Conservation (phyloP, 2,329 filamentous ascomycete genomes). For the Fusarium lateritium region DNA sequence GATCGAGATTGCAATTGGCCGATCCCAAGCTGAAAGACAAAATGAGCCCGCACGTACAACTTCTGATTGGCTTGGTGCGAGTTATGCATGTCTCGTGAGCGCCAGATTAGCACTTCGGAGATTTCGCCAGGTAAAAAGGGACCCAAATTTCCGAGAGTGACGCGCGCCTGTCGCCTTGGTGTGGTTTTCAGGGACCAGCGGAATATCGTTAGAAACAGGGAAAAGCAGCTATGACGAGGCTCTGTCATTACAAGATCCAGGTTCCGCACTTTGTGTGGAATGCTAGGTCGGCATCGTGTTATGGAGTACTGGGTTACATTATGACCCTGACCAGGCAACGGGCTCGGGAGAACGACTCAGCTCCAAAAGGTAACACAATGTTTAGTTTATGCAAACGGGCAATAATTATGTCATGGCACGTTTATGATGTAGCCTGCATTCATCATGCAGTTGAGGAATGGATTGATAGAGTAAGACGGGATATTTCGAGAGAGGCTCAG, state of each 20-base stretch:
- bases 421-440: conserved; percentile 1
- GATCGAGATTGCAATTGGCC: conserved; percentile 31
- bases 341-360: conserved; percentile 5
- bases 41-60: conserved; percentile 22
- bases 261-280: conserved; percentile 18
- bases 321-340: conserved; percentile 30
- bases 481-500: conserved; percentile 9
- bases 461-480: neutral
- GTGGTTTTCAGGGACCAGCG: neutral
- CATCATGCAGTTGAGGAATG: neutral
- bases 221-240: conserved; percentile 29
- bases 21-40: conserved; percentile 11
- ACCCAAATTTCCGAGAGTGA: conserved; percentile 48
- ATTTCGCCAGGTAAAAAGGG: conserved; percentile 42
- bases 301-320: conserved; percentile 12
- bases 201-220: conserved; percentile 28
- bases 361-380: conserved; percentile 8
- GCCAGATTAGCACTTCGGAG: conserved; percentile 38
- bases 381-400: neutral
- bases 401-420: conserved; percentile 2
- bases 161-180: conserved; percentile 8
- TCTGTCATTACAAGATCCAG: conserved; percentile 7
- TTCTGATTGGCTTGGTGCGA: conserved; percentile 36
- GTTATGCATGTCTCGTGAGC: conserved; percentile 36
- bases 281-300: conserved; percentile 8